Base-by-base conservation (phyloP, 208 protist species). In the Phytomonas francai region DNA sequence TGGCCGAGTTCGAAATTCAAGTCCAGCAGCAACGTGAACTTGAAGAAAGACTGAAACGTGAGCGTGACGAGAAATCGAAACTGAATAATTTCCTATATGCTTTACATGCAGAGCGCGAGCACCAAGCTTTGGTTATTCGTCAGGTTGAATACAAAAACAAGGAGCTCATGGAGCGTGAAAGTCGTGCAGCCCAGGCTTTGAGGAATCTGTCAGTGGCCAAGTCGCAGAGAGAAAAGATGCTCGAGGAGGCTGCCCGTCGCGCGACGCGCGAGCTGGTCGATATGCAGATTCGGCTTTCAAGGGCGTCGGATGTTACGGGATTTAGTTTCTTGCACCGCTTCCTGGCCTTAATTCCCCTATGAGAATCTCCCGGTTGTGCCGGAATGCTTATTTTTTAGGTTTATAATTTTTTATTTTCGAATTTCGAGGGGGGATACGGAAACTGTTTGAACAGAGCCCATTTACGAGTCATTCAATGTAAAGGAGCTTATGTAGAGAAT, bases 231-330 rank as follows among this genome's bases (percentile, higher is more conserved):
- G 85, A 91, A 59, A 72, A 74, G 59, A 63, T 81, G 4, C 71
- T 88, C 31, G 84, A 94, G 67, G 85, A 94, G 68, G 72, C 77
- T 14, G 73, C 87, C 25, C 83, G 84, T 25, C 72, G 72, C 30
- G 75, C 78, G 3, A 85, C 85, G 42, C 73, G 76, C 4, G 80
- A 87, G 65, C 68, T 94, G 27, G 85, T 91, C 81, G 81, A 91
- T 32, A 49, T 70, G 61, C 81, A 91, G 71, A 80, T 77, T 2
- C 65, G 72, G n/a, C 60, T 85, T 54, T 78, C 80, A 7, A 67
- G 76, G n/a, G 58, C 63, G 71, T 71, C 89, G 63, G 25, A 69
- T 16, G 79, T 14, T 22, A 7, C 12, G 8, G 12, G 39, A 45
- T 22, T 64, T 30, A 78, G 81, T 29, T 59, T 83, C 0, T 73